Percentiles rank a stretch among this genome's conserved stretches.
These are phyloP conservation scores for Colletotrichum cordylinicola DNA, from an alignment of 2,329 filamentous ascomycete genomes.

Conservation along the genomic window DNA sequence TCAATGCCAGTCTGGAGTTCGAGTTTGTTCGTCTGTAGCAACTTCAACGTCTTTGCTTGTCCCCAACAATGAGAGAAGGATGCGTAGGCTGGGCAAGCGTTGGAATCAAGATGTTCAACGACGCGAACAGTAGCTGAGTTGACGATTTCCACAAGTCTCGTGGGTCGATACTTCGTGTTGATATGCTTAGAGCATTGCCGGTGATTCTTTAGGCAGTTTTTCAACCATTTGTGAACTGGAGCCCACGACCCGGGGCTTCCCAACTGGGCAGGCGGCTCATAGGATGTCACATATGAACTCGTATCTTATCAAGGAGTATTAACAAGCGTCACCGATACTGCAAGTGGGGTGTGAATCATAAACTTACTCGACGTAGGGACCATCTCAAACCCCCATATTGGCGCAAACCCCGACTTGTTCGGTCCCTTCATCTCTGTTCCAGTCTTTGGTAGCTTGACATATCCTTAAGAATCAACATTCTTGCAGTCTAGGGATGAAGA, in stretches of 20 bases:
- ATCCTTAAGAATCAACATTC: not conserved
- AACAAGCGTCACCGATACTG: not conserved
- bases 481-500: not conserved
- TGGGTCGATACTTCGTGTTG: not conserved
- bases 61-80: not conserved
- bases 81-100: not conserved
- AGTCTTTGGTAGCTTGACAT: not conserved
- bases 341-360: not conserved
- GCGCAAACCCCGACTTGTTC: not conserved
- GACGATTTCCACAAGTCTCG: not conserved
- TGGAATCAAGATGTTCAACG: not conserved
- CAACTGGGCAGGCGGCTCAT: not conserved
- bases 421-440: not conserved
- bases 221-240: not conserved
- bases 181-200: not conserved
- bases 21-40: fast-evolving
- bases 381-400: not conserved
- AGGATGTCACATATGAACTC: not conserved
- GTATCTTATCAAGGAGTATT: not conserved
- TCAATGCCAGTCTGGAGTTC: not conserved
- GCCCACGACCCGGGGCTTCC: not conserved
- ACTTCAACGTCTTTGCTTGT: not conserved
- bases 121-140: not conserved
- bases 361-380: not conserved
- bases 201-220: not conserved